Evolutionary conservation across 192 early-diverging fungal genomes (phyloP).

Genomic region (Pilobolus umbonatus): DNA sequence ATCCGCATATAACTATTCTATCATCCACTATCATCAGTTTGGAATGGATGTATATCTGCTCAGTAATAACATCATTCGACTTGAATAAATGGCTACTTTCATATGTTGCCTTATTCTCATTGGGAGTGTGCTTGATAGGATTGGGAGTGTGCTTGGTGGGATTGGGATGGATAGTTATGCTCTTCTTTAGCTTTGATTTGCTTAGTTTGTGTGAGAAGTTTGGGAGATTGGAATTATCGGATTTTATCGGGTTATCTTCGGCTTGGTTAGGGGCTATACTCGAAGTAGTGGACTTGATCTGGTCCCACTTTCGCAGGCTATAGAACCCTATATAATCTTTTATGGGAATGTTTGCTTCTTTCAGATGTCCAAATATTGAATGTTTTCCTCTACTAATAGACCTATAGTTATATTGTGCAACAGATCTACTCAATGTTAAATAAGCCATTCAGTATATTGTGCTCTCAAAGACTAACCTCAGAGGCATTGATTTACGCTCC

Average conservation of each 20-base stretch:
- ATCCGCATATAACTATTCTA: conserved; percentile 74
- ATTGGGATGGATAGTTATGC: too few species aligned
- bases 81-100: too few species aligned
- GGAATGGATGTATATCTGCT: conserved; percentile 84
- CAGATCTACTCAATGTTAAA: conserved; percentile 37
- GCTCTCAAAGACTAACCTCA: conserved; percentile 21
- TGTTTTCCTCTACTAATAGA: conserved; percentile 71
- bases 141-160: too few species aligned
- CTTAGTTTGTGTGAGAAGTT: too few species aligned
- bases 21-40: conserved; percentile 89
- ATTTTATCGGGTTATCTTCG: too few species aligned
- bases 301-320: conserved; percentile 68
- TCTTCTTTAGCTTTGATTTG: too few species aligned
- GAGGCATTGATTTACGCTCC: conserved; percentile 18
- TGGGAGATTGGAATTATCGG: too few species aligned
- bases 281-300: conserved; percentile 59
- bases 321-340: conserved; percentile 71
- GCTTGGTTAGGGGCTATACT: too few species aligned
- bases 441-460: background rate
- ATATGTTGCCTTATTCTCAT: too few species aligned
- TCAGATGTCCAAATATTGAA: conserved; percentile 56
- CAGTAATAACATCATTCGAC: conserved; percentile 70
- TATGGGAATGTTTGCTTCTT: conserved; percentile 48
- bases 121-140: too few species aligned
- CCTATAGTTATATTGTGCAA: conserved; percentile 76